Base-by-base conservation (phyloP, 2,329 filamentous ascomycete genomes). In the Orbilia blumenaviensis region DNA sequence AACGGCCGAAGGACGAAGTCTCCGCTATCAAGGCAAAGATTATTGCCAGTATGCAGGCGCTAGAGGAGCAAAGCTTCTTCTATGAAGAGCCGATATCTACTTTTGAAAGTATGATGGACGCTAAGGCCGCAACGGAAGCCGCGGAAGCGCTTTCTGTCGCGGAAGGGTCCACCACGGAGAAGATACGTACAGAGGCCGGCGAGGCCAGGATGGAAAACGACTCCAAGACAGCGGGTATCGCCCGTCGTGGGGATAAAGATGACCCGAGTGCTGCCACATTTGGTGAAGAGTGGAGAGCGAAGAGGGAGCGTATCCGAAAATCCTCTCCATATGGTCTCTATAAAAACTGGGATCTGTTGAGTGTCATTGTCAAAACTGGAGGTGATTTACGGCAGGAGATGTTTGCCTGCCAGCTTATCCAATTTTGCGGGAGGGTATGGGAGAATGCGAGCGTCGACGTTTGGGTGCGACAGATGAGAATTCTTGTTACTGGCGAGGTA, bases 381-480 rank as follows among this genome's bases (percentile, higher is more conserved):
- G 91, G 91, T 1, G 92, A 95, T 83, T 84, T 95, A 77, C 87
- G 92, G 60, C 92, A 95, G 84, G 92, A 95, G 83, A 92, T 92
- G 0, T 95, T 95, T 82, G 92, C 92, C 5, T 94, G 92, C 81
- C 92, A 95, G 83, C 87, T 95, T 48, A 95, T 95, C 79, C 86
- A 89, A 69, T 90, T 93, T 10, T 95, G 92, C 83, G 87, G 91
- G 81, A 92, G 90, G 83, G 93, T 94, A 79, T 95, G 92, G 91
- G 84, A 89, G 52, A 91, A 93, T 77, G 90, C 91, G 14, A 84
- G 86, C 25, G 88, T 92, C 32, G 87, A 90, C 36, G 92, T 95
- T n/a, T 95, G 92, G 92, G 91, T 94, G 18, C 94, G 94, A 83
- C 86, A 91, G 72, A 95, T 95, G 92, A 89, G 92, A 64, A 95